Conservation (phyloP, 805 yeast species). For the Metahyphopichia silvanorum region DNA sequence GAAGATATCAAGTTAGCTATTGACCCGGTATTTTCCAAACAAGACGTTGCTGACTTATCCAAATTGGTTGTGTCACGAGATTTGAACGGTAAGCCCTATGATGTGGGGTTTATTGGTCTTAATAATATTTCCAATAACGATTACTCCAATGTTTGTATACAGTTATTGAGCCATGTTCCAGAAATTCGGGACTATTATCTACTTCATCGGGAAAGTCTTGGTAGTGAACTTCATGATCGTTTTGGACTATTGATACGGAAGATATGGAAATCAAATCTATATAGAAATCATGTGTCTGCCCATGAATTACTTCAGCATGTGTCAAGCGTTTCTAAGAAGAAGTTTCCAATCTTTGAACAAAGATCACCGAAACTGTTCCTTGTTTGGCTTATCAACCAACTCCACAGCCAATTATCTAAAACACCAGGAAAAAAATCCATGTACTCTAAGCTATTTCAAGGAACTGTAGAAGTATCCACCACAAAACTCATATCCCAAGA, state of each 20-base stretch:
- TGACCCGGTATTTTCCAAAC: constrained; percentile 46
- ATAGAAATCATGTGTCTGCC: constrained; percentile 62
- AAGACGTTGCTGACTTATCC: constrained; percentile 29
- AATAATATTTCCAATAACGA: constrained; percentile 51
- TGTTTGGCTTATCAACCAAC: constrained; percentile 54
- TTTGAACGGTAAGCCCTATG: constrained; percentile 43
- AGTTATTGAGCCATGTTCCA: constrained; percentile 50
- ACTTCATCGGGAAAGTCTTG: constrained; percentile 25
- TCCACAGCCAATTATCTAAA: constrained; percentile 25
- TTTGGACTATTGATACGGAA: constrained; percentile 51
- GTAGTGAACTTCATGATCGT: constrained; percentile 22
- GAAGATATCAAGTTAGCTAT: constrained; percentile 42
- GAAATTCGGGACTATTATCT: constrained; percentile 40
- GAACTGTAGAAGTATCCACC: constrained; percentile 37
- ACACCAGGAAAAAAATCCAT: constrained; percentile 12
- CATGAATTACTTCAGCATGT: constrained; percentile 59
- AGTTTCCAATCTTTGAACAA: constrained; percentile 35
- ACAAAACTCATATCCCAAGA: constrained; percentile 10
- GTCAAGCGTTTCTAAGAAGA: constrained; percentile 39
- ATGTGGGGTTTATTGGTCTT: constrained; percentile 65
- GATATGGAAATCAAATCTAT: constrained; percentile 61
- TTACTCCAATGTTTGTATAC: constrained; percentile 57
- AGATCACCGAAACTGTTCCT: constrained; percentile 56
- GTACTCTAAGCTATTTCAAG: constrained; percentile 47
- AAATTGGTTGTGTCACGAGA: constrained; percentile 27